Conservation (phyloP, 2,329 filamentous ascomycete species). For the Fusarium cyanostomum region DNA sequence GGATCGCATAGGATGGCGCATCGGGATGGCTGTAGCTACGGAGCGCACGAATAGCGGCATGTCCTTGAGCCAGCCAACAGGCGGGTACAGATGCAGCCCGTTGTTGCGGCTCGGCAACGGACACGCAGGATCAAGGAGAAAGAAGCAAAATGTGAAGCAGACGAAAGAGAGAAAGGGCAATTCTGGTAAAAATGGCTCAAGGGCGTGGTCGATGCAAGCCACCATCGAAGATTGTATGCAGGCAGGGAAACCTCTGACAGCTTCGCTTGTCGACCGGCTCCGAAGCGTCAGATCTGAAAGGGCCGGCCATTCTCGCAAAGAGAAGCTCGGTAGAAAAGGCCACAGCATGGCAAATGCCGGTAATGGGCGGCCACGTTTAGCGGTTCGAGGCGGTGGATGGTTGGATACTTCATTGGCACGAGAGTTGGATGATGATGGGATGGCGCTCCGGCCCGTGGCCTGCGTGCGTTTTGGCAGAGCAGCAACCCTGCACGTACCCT, state of each 20-base stretch:
- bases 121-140: neutral
- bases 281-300: constrained; percentile 1
- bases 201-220: constrained; percentile 31
- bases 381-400: constrained; percentile 35
- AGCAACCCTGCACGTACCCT: neutral
- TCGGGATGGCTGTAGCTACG: neutral
- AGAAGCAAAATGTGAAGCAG: constrained; percentile 3
- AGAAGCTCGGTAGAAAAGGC: constrained; percentile 3
- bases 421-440: constrained; percentile 24
- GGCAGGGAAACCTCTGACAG: constrained; percentile 9
- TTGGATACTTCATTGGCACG: constrained; percentile 10
- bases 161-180: neutral
- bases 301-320: constrained; percentile 13
- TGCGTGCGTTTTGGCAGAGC: constrained; percentile 3
- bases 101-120: constrained; percentile 15
- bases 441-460: constrained; percentile 26
- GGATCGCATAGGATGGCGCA: constrained; percentile 20
- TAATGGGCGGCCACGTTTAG: constrained; percentile 36
- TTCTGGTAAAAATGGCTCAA: constrained; percentile 38
- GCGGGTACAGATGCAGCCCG: neutral
- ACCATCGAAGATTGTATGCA: constrained; percentile 30
- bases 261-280: neutral
- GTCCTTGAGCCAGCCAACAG: neutral
- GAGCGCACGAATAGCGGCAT: constrained; percentile 2
- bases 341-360: constrained; percentile 12